Percentiles rank a stretch among this genome's conserved stretches.
These are phyloP conservation scores for Saccharomyces pastorianus DNA, from an alignment of 1,139 yeast species.

Conservation along the genomic window DNA sequence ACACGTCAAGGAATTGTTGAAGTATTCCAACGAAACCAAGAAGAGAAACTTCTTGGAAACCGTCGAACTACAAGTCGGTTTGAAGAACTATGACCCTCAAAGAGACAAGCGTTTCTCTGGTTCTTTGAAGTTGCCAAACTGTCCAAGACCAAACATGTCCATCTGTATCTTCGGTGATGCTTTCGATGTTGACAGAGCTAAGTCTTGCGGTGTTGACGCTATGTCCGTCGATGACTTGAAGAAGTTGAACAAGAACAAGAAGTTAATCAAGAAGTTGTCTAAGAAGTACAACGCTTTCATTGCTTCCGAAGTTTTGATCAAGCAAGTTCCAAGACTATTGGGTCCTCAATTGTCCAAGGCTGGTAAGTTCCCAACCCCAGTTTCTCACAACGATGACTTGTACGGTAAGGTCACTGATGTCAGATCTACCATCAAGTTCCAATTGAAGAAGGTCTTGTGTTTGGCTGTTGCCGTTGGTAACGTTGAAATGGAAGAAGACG, in stretches of 20 bases:
- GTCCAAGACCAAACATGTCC: slow-evolving; percentile 99
- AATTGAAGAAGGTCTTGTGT: slow-evolving; percentile 92
- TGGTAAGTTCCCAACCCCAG: slow-evolving; percentile 99
- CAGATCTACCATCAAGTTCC: slow-evolving; percentile 99
- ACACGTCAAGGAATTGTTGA: slow-evolving; percentile 87
- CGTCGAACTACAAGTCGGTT: slow-evolving; percentile 98
- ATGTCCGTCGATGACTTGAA: slow-evolving; percentile 99
- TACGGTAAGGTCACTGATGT: slow-evolving; percentile 94
- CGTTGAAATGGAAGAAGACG: slow-evolving; percentile 98
- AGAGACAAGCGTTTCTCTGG: slow-evolving; percentile 99
- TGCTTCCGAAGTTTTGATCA: slow-evolving; percentile 98
- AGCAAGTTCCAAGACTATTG: slow-evolving; percentile 99
- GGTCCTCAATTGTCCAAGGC: slow-evolving; percentile 99
- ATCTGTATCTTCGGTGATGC: slow-evolving; percentile 99
- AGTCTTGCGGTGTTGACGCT: slow-evolving; percentile 98
- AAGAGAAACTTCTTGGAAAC: slow-evolving; percentile 99
- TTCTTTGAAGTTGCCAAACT: slow-evolving; percentile 94
- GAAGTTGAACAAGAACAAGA: slow-evolving; percentile 99
- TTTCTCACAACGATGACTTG: slow-evolving; percentile 97
- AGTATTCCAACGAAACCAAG: slow-evolving; percentile 89
- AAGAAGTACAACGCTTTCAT: slow-evolving; percentile 99
- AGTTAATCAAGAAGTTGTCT: slow-evolving; percentile 98
- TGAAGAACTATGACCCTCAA: slow-evolving; percentile 99
- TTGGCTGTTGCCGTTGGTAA: slow-evolving; percentile 96
- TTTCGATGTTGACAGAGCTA: slow-evolving; percentile 99